Percentiles rank a stretch among this genome's conserved stretches.
phyloP scores from a whole-genome alignment of 2,329 filamentous ascomycete genomes.

The Coniochaeta sp. region DNA sequence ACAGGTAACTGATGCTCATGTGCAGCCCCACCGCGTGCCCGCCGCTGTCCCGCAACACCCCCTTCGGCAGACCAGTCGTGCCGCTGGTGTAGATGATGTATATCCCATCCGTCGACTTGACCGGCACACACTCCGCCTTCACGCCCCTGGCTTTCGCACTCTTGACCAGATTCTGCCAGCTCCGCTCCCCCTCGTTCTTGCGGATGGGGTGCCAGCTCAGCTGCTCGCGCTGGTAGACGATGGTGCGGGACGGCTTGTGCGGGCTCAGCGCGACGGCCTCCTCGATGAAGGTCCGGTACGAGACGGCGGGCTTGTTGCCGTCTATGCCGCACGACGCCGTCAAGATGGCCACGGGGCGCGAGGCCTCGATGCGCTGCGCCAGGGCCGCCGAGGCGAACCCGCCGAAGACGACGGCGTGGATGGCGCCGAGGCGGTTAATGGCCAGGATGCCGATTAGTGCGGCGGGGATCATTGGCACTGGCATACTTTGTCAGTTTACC shows the following conservation, averaged over 20 bases:
- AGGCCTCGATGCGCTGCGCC: conserved; percentile 83
- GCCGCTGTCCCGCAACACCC: conserved; percentile 73
- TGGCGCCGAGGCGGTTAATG: conserved; percentile 71
- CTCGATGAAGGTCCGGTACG: conserved; percentile 72
- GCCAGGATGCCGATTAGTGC: conserved; percentile 83
- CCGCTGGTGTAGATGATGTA: conserved; percentile 89
- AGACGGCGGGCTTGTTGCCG: conserved; percentile 68
- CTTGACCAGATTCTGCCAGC: conserved; percentile 72
- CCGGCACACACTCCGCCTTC: conserved; percentile 67
- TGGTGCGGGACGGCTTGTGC: conserved; percentile 64
- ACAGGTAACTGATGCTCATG: conserved; percentile 75
- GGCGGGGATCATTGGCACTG: conserved; percentile 92
- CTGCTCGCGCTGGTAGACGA: conserved; percentile 81
- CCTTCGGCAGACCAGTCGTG: conserved; percentile 77
- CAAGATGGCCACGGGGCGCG: conserved; percentile 66
- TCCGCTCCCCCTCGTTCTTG: conserved; percentile 60
- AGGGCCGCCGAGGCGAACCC: conserved; percentile 78
- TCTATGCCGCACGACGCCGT: conserved; percentile 93
- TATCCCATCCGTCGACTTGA: conserved; percentile 70
- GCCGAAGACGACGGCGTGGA: conserved; percentile 90
- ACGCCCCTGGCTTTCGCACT: conserved; percentile 61
- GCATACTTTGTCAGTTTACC: conserved; percentile 5
- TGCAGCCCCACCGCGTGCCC: conserved; percentile 83
- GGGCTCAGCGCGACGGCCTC: conserved; percentile 61
- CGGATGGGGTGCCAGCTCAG: conserved; percentile 65